Percentiles rank a stretch among this genome's conserved stretches.
Evolutionary conservation across 257 asterid species (phyloP).

Genomic region (Solanum infundibuliforme): DNA sequence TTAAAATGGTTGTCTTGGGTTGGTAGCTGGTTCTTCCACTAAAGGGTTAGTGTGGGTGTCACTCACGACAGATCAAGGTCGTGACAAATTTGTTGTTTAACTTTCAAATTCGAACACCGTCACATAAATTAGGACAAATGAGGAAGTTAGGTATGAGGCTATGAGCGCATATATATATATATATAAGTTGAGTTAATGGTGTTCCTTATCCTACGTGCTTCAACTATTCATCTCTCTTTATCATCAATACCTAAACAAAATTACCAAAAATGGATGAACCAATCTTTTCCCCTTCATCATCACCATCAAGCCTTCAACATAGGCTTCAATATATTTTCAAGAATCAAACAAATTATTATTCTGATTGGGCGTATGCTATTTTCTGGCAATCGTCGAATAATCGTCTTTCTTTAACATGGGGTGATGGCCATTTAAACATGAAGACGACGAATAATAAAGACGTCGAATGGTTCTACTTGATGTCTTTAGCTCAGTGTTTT

Average conservation of each 20-base stretch:
- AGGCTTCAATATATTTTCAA: background rate
- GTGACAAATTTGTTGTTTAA: too few relatives aligned
- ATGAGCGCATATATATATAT: too few relatives aligned
- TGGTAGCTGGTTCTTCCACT: too few relatives aligned
- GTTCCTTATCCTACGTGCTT: background rate
- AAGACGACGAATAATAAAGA: conserved; percentile 11
- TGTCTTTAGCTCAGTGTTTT: conserved; percentile 53
- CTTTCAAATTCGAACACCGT: background rate
- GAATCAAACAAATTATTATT: background rate
- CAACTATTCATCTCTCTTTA: background rate
- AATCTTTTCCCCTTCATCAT: background rate
- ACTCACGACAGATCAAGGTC: too few relatives aligned
- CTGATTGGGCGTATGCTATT: background rate
- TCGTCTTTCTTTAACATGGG: background rate
- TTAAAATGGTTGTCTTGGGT: too few relatives aligned
- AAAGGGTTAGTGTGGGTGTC: too few relatives aligned
- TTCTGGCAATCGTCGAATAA: background rate
- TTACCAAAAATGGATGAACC: background rate
- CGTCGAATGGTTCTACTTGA: conserved; percentile 77
- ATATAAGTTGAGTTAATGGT: background rate
- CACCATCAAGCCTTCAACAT: background rate
- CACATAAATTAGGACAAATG: too few relatives aligned
- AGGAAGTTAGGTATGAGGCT: background rate
- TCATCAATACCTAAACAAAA: background rate
- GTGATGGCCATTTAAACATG: background rate